Evolutionary conservation across 2,329 filamentous ascomycete species (phyloP).

Genomic region (Sarocladium brachiariae): DNA sequence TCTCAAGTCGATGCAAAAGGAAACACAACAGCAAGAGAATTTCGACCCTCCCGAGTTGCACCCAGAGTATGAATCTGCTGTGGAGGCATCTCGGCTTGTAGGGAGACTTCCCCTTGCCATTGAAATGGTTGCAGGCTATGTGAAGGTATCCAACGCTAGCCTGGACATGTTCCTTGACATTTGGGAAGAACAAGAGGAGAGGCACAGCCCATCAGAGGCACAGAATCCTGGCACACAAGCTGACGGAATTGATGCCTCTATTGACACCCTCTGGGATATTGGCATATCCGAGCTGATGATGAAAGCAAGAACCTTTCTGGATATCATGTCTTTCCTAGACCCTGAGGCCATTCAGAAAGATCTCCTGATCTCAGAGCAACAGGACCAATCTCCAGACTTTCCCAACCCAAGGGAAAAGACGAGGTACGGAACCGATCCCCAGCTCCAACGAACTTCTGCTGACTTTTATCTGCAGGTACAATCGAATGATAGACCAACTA

Average conservation of each 20-base stretch:
- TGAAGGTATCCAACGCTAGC: neutral
- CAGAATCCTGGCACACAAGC: neutral
- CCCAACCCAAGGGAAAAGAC: neutral
- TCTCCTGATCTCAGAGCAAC: neutral
- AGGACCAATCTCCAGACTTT: neutral
- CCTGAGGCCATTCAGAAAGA: conserved; percentile 1
- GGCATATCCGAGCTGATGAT: conserved; percentile 6
- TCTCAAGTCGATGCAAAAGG: neutral
- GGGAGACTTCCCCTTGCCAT: neutral
- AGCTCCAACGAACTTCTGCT: neutral
- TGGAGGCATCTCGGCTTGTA: neutral
- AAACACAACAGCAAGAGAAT: neutral
- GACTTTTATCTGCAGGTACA: neutral
- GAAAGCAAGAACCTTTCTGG: conserved; percentile 3
- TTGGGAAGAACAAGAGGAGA: neutral
- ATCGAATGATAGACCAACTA: conserved; percentile 1
- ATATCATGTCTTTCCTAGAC: conserved; percentile 1
- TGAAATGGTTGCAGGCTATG: neutral
- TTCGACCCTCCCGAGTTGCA: neutral
- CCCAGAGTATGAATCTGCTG: neutral
- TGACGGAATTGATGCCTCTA: conserved; percentile 1
- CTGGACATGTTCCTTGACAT: conserved; percentile 1
- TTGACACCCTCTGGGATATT: conserved; percentile 4
- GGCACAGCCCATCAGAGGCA: neutral
- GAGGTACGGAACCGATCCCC: neutral